Evolutionary conservation across 805 yeast species (phyloP).

Genomic region (Metschnikowia vanudenii): DNA sequence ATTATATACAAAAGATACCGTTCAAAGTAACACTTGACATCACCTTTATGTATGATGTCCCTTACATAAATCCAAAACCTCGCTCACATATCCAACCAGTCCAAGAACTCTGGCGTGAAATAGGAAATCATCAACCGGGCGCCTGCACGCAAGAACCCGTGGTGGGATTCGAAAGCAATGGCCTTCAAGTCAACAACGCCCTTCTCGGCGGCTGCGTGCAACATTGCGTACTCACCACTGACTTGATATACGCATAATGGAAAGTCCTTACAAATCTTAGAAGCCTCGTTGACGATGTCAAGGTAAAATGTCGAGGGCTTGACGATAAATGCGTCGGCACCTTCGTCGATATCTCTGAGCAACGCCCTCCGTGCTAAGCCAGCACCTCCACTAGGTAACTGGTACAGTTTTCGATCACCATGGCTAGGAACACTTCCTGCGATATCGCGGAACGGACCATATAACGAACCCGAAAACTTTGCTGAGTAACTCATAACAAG

Average conservation of each 20-base stretch:
- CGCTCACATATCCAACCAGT: constrained; percentile 62
- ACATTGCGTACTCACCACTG: constrained; percentile 96
- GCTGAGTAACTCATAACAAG: constrained; percentile 94
- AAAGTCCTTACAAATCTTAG: constrained; percentile 73
- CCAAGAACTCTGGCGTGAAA: constrained; percentile 93
- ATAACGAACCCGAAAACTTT: constrained; percentile 84
- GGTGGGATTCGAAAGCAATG: constrained; percentile 83
- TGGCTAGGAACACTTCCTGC: constrained; percentile 87
- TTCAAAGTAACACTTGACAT: no score
- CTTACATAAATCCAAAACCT: not conserved
- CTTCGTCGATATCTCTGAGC: constrained; percentile 81
- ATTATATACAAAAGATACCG: no score
- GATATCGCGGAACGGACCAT: constrained; percentile 98
- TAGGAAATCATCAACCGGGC: constrained; percentile 89
- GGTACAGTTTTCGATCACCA: constrained; percentile 93
- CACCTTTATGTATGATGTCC: no score
- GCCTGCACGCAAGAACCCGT: constrained; percentile 93
- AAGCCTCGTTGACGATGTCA: constrained; percentile 87
- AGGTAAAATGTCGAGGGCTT: constrained; percentile 95
- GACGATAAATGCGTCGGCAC: constrained; percentile 93
- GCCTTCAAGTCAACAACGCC: constrained; percentile 82
- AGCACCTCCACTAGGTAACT: constrained; percentile 87
- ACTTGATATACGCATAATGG: constrained; percentile 97
- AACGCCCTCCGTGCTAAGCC: constrained; percentile 94
- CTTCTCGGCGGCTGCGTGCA: constrained; percentile 97